Evolutionary conservation across 305 asterid genomes (phyloP), one percentile per base, ranked within the genome.

Genomic region (Solanum hybrid): DNA sequence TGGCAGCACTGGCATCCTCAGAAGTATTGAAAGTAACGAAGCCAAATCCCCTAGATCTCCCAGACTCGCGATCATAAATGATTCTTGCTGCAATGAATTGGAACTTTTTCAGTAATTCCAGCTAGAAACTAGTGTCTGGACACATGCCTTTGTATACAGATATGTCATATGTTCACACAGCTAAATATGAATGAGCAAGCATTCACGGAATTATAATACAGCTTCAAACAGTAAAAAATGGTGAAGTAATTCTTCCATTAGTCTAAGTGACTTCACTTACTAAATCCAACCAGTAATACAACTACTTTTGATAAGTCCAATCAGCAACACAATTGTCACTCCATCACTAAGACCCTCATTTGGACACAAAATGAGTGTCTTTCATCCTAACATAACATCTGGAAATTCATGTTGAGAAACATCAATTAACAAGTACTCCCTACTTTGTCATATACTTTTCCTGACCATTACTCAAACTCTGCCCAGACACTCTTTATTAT

Each of bases 1-100:
- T 96, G 56, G 99, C 99, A 91, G 98, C 93, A 36, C 96, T 92
- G 76, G 99, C 99, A 89, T 93, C 98, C 88, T 96, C 99, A 36
- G 80, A 22, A 38, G 92, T 86, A 8, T 91, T 77, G 88, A 85
- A 97, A 7, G 99, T 96, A 88, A 97, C 93, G 56, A 97, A 97
- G 79, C 97, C 99, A 92, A 96, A 97, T 86, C 99, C 99, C 92
- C 97, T 92, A 46, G 99, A 97, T 85, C 95, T 94, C 85, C 97
- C 97, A 88, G 95, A 93, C 9, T 96, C 98, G 76, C 98, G 97
- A 37, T 97, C 99, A 7, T 91, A 32, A 40, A 97, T 95, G 80
- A 96, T 93, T 91, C 94, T 94, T 20, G 93, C 99, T 97, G 96
- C 92, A 90, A 92, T 4, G 87, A 79, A 77, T 85, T 85, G 29